Evolutionary conservation across 805 yeast genomes (phyloP).

Genomic region (Jamesozyma lodderae): DNA sequence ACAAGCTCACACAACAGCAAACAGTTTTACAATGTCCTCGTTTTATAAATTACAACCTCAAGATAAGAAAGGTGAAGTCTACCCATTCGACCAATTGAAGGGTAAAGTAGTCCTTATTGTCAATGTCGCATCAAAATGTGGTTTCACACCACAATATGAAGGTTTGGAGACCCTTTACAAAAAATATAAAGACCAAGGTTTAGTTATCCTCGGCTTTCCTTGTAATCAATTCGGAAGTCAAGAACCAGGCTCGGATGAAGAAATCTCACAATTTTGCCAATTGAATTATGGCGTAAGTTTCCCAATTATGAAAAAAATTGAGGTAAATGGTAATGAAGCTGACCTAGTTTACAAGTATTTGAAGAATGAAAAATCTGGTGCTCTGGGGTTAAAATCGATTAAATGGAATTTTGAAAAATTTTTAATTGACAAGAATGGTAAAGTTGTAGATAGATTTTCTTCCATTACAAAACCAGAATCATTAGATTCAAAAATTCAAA

Average conservation of each 20-base stretch:
- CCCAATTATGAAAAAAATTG: slow-evolving; percentile 79
- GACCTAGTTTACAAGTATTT: slow-evolving; percentile 76
- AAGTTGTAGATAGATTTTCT: slow-evolving; percentile 51
- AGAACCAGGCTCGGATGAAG: slow-evolving; percentile 63
- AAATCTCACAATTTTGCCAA: slow-evolving; percentile 66
- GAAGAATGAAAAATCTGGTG: slow-evolving; percentile 57
- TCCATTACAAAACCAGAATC: slow-evolving; percentile 61
- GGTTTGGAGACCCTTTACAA: slow-evolving; percentile 63
- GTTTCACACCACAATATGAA: slow-evolving; percentile 67
- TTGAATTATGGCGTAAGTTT: slow-evolving; percentile 83
- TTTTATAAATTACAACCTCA: slow-evolving; percentile 2
- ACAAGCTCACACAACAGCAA: too few species aligned
- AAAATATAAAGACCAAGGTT: slow-evolving; percentile 52
- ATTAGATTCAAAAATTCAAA: slow-evolving; percentile 51
- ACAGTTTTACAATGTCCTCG: slow-evolving; percentile 42
- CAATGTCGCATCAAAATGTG: slow-evolving; percentile 84
- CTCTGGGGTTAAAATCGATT: slow-evolving; percentile 63
- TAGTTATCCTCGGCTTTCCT: slow-evolving; percentile 75
- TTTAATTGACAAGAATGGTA: slow-evolving; percentile 44
- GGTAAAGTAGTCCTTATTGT: slow-evolving; percentile 81
- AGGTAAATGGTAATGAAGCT: slow-evolving; percentile 77
- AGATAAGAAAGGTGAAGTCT: slow-evolving; percentile 39
- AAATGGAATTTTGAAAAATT: slow-evolving; percentile 81
- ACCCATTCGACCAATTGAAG: slow-evolving; percentile 49
- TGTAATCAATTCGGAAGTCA: slow-evolving; percentile 84